Conservation (phyloP, 1,284 basidiomycete species). For the Apiotrichum montevideense region DNA sequence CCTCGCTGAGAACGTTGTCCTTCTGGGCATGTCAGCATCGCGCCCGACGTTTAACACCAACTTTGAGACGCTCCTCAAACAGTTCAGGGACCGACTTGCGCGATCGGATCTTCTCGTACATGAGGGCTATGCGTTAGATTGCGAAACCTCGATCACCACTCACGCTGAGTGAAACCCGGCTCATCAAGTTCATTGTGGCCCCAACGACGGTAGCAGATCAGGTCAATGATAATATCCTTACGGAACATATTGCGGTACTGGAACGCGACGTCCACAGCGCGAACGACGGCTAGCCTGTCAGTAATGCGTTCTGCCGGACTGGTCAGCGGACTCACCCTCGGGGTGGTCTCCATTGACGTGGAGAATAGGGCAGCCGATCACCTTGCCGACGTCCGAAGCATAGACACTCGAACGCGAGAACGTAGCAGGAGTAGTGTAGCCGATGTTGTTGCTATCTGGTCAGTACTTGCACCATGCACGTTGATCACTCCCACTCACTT, state of each 20-base stretch:
- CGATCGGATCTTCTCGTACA: constrained; percentile 77
- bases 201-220: constrained; percentile 74
- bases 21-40: constrained; percentile 44
- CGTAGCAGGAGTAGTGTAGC: constrained; percentile 80
- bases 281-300: constrained; percentile 58
- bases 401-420: constrained; percentile 76
- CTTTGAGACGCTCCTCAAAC: constrained; percentile 71
- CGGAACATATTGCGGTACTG: constrained; percentile 76
- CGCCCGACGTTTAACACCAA: constrained; percentile 41
- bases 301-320: not conserved
- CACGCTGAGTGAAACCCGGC: constrained; percentile 75
- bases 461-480: not conserved
- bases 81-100: constrained; percentile 69
- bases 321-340: constrained; percentile 56
- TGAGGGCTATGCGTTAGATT: constrained; percentile 50
- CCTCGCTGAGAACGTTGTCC: constrained; percentile 54
- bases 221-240: constrained; percentile 79
- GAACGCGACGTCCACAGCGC: constrained; percentile 72
- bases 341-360: constrained; percentile 87
- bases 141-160: constrained; percentile 8
- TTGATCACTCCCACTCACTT: constrained; percentile 56
- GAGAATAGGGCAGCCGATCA: constrained; percentile 79
- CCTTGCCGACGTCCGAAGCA: constrained; percentile 82
- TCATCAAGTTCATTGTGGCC: constrained; percentile 88
- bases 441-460: constrained; percentile 56